Conservation (phyloP, 2,329 filamentous ascomycete species). For the Colletotrichum eleusines region DNA sequence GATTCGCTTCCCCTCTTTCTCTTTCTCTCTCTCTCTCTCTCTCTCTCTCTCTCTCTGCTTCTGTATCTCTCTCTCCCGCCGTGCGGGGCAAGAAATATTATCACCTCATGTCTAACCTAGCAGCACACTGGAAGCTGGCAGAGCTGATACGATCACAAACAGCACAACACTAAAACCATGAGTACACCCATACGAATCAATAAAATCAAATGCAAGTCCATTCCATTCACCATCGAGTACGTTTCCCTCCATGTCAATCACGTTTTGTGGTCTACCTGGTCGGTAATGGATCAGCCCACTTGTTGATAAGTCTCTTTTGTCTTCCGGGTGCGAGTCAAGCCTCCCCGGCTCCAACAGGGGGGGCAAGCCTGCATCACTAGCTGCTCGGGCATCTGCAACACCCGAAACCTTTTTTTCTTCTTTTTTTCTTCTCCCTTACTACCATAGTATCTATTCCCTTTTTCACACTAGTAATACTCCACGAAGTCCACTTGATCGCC, state of each 20-base stretch:
- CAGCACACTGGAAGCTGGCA: not conserved
- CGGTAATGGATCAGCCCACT: too few relatives aligned
- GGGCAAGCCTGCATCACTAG: slow-evolving; percentile 3
- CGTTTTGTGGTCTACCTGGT: too few relatives aligned
- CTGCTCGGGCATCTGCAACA: slow-evolving; percentile 15
- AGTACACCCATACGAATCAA: too few relatives aligned
- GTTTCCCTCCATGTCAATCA: too few relatives aligned
- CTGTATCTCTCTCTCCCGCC: too few relatives aligned
- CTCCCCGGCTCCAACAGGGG: not conserved
- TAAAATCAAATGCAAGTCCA: too few relatives aligned
- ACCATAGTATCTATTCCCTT: too few relatives aligned
- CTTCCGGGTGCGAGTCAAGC: slow-evolving; percentile 23
- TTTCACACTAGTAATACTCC: not conserved
- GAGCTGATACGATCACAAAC: not conserved
- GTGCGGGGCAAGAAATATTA: not conserved
- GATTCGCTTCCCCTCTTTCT: not conserved
- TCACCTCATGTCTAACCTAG: not conserved
- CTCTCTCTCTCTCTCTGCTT: too few relatives aligned
- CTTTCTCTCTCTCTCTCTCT: not conserved
- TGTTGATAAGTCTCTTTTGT: too few relatives aligned
- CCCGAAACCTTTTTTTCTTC: slow-evolving; percentile 6
- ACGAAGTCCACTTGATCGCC: slow-evolving; percentile 29
- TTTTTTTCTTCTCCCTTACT: not conserved
- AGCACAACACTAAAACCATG: too few relatives aligned
- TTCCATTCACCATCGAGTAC: too few relatives aligned